Evolutionary conservation across 805 yeast genomes (phyloP).

Genomic region (Pichia nanzhaoensis): DNA sequence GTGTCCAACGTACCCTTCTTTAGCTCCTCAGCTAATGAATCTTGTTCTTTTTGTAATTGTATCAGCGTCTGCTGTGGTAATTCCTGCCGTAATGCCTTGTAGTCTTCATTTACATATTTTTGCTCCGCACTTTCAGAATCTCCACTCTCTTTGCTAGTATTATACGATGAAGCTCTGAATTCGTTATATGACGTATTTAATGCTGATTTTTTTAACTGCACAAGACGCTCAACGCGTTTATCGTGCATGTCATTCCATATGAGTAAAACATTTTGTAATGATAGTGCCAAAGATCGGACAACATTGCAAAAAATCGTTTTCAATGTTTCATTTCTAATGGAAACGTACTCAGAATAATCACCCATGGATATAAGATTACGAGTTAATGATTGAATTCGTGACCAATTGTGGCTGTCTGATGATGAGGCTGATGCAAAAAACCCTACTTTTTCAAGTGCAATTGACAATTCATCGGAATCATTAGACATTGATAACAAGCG

Average conservation of each 20-base stretch:
- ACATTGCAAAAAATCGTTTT: slow-evolving; percentile 43
- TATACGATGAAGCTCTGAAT: neutral
- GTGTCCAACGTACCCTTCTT: slow-evolving; percentile 57
- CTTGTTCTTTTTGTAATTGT: slow-evolving; percentile 52
- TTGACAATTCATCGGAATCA: slow-evolving; percentile 4
- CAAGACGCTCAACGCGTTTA: slow-evolving; percentile 38
- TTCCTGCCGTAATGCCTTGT: slow-evolving; percentile 28
- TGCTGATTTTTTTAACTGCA: slow-evolving; percentile 31
- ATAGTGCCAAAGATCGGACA: slow-evolving; percentile 40
- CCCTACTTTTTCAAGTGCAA: slow-evolving; percentile 1
- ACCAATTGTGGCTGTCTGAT: slow-evolving; percentile 11
- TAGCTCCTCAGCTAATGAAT: slow-evolving; percentile 41
- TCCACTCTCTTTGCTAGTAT: neutral
- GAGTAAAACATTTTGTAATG: slow-evolving; percentile 37
- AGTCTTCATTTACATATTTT: slow-evolving; percentile 28
- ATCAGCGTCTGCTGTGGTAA: slow-evolving; percentile 48
- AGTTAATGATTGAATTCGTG: slow-evolving; percentile 37
- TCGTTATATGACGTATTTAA: slow-evolving; percentile 16
- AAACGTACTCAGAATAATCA: slow-evolving; percentile 32
- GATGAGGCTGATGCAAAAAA: neutral
- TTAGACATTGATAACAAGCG: neutral
- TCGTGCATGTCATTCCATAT: slow-evolving; percentile 44
- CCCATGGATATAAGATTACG: slow-evolving; percentile 28
- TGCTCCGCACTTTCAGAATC: neutral
- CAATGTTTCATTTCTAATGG: slow-evolving; percentile 33